Evolutionary conservation across 208 protist species (phyloP).

Genomic region (Acanthamoeba healyi): DNA sequence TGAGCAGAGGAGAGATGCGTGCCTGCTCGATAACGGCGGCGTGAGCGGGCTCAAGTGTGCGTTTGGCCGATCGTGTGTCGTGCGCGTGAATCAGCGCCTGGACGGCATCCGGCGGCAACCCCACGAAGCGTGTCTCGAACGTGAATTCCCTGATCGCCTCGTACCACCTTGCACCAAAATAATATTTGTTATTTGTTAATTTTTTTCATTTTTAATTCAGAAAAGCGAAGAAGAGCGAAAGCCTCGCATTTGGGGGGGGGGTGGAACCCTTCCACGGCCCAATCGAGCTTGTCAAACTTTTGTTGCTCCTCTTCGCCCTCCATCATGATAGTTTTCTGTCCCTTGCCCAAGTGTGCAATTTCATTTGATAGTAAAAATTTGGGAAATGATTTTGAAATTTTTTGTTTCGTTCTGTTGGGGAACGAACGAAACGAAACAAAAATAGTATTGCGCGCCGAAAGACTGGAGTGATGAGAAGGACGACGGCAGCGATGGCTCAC

Average conservation of each 20-base stretch:
- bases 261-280: background rate
- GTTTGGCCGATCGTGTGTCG: background rate
- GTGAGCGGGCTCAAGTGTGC: background rate
- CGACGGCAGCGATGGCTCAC: background rate
- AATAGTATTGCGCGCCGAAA: no score
- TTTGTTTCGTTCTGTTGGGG: no score
- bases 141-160: constrained; percentile 22
- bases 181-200: background rate
- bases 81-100: background rate
- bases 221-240: background rate
- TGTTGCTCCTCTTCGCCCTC: background rate
- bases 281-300: background rate
- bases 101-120: background rate
- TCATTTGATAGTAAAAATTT: no score
- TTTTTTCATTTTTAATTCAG: background rate
- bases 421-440: no score
- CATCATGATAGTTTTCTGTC: background rate
- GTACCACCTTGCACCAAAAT: background rate
- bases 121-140: constrained; percentile 32
- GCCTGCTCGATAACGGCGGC: constrained; percentile 6
- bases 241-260: no score
- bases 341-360: no score
- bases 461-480: background rate
- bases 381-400: no score
- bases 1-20: background rate